These are phyloP conservation scores for Spathaspora sp. DNA, from an alignment of 1,139 yeast species.

Conservation along the genomic window DNA sequence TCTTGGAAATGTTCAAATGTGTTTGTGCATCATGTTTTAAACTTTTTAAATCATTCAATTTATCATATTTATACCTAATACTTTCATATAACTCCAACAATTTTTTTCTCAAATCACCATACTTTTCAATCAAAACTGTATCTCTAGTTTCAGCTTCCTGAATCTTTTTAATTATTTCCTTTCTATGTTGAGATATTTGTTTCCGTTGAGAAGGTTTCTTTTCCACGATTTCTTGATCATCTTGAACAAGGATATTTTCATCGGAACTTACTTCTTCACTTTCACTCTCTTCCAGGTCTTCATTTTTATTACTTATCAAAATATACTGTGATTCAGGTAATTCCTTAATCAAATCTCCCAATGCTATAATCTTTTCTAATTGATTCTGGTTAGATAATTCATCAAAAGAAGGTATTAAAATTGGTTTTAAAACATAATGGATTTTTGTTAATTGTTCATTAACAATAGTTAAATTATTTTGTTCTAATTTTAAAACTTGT, in stretches of 20 bases:
- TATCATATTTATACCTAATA: slow-evolving; percentile 27
- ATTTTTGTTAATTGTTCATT: slow-evolving; percentile 27
- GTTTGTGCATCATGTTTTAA: slow-evolving; percentile 17
- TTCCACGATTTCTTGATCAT: slow-evolving; percentile 11
- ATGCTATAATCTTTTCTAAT: slow-evolving; percentile 15
- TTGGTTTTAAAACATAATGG: slow-evolving; percentile 26
- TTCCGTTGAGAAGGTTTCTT: slow-evolving; percentile 2
- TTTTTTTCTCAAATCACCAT: slow-evolving; percentile 23
- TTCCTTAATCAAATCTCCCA: slow-evolving; percentile 26
- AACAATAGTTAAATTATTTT: slow-evolving; percentile 26
- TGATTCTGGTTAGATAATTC: slow-evolving; percentile 13
- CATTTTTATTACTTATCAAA: slow-evolving; percentile 12
- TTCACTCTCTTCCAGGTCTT: slow-evolving; percentile 8
- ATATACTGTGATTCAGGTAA: slow-evolving; percentile 38
- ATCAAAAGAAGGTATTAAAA: slow-evolving; percentile 27
- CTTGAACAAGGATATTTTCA: slow-evolving; percentile 15
- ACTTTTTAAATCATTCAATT: slow-evolving; percentile 25
- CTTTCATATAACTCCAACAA: slow-evolving; percentile 19
- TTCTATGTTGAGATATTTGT: slow-evolving; percentile 3
- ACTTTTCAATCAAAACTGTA: slow-evolving; percentile 19
- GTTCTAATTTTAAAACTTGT: slow-evolving; percentile 37
- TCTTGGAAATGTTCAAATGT: slow-evolving; percentile 8
- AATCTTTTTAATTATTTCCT: slow-evolving; percentile 4
- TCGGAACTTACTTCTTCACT: slow-evolving; percentile 5
- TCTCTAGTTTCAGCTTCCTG: slow-evolving; percentile 3